Evolutionary conservation across 2,329 filamentous ascomycete species (phyloP).

Genomic region (Diaporthe aspalathi): DNA sequence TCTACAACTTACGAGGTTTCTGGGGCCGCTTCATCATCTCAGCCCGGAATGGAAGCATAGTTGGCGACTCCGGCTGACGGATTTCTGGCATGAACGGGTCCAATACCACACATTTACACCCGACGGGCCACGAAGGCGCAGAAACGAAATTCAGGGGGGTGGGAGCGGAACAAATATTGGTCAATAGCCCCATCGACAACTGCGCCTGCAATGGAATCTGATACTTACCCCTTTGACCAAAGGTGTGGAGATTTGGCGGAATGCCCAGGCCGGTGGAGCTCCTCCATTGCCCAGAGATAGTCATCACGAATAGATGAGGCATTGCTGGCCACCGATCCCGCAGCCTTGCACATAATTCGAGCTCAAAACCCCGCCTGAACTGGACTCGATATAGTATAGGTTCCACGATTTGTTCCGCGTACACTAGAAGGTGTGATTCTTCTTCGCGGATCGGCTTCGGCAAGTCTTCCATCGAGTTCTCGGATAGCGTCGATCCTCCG

Average conservation of each 20-base stretch:
- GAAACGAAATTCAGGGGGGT: constrained; percentile 25
- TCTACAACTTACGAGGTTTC: not conserved
- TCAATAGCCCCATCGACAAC: not conserved
- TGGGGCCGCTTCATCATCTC: not conserved
- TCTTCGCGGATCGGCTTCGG: not conserved
- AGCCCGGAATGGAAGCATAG: not conserved
- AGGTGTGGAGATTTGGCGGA: not conserved
- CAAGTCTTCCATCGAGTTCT: not conserved
- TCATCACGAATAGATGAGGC: not conserved
- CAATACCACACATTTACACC: not conserved
- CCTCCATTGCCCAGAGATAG: not conserved
- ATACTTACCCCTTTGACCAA: constrained; percentile 2
- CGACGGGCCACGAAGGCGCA: constrained; percentile 10
- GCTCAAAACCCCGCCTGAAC: not conserved
- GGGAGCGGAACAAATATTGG: not conserved
- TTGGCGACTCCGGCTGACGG: not conserved
- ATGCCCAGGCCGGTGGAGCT: not conserved
- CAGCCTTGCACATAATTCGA: not conserved
- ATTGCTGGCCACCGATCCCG: not conserved
- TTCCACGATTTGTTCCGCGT: not conserved
- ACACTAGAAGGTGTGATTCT: not conserved
- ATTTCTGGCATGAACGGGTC: constrained; percentile 2
- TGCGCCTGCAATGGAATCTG: constrained; percentile 16
- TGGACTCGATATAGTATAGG: not conserved
- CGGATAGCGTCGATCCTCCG: constrained; percentile 16